These are phyloP conservation scores for Lathyrus sativus DNA, from an alignment of 306 rosid genomes.

Conservation along the genomic window DNA sequence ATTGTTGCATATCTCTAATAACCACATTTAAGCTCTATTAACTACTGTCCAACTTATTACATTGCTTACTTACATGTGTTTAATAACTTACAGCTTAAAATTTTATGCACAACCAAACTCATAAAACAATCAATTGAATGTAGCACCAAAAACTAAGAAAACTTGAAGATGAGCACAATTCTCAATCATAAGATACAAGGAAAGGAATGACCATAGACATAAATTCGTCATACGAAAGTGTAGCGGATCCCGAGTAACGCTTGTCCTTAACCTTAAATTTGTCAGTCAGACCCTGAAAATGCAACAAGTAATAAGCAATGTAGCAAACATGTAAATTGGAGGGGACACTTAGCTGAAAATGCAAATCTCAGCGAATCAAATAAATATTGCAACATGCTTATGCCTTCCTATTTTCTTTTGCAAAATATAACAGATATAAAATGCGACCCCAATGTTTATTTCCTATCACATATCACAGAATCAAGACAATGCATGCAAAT, in stretches of 20 bases:
- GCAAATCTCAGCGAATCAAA: slow-evolving; percentile 10
- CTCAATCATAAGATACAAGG: slow-evolving; percentile 73
- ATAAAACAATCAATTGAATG: slow-evolving; percentile 46
- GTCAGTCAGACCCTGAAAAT: slow-evolving; percentile 87
- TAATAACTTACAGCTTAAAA: slow-evolving; percentile 11
- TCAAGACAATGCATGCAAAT: slow-evolving; percentile 25
- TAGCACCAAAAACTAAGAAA: slow-evolving; percentile 28
- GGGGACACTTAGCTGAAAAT: slow-evolving; percentile 6
- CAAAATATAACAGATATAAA: not conserved
- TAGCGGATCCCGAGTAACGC: slow-evolving; percentile 65
- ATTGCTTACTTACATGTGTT: not conserved
- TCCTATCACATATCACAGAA: not conserved
- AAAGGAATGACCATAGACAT: slow-evolving; percentile 86
- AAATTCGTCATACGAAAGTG: slow-evolving; percentile 60
- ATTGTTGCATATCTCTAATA: not conserved
- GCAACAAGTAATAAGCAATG: slow-evolving; percentile 18
- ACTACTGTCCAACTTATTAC: slow-evolving; percentile 6
- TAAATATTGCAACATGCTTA: slow-evolving; percentile 18
- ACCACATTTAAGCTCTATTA: not conserved
- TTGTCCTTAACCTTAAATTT: slow-evolving; percentile 84
- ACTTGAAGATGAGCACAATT: not conserved
- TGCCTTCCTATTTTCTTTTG: not conserved
- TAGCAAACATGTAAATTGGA: not conserved
- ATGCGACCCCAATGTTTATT: slow-evolving; percentile 12
- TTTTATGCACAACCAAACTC: slow-evolving; percentile 24